phyloP scores from a whole-genome alignment of 164 flowering plant species.

The Kingdonia uniflora region DNA sequence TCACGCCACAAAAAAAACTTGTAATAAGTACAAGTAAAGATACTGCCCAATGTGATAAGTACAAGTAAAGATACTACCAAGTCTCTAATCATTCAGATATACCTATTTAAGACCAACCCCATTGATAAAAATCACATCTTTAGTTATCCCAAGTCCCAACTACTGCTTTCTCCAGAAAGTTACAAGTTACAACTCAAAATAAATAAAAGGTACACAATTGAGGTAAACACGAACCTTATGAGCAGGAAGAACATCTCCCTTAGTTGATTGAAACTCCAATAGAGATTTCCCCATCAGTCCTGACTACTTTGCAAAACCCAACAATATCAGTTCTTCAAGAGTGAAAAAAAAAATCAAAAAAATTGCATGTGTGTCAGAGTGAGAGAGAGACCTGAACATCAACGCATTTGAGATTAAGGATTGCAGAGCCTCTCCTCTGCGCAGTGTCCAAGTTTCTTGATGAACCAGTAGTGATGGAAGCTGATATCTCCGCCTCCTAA shows the following conservation, averaged over 20 bases:
- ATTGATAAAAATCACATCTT: not conserved
- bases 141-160: not conserved
- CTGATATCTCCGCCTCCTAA: slow-evolving; percentile 89
- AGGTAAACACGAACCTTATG: slow-evolving; percentile 54
- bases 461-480: slow-evolving; percentile 56
- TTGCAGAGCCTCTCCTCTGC: slow-evolving; percentile 66
- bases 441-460: slow-evolving; percentile 62
- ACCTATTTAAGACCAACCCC: too few species aligned
- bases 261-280: slow-evolving; percentile 85
- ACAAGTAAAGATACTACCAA: too few species aligned
- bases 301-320: slow-evolving; percentile 30
- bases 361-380: not conserved
- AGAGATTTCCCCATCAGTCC: slow-evolving; percentile 93
- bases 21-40: too few species aligned
- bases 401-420: slow-evolving; percentile 88
- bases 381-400: slow-evolving; percentile 65
- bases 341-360: slow-evolving; percentile 8
- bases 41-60: too few species aligned
- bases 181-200: not conserved
- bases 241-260: slow-evolving; percentile 97
- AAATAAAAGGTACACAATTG: too few species aligned
- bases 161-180: too few species aligned
- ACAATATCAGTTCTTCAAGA: not conserved
- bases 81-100: too few species aligned
- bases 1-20: too few species aligned